Percentiles rank a stretch among this genome's conserved stretches.
phyloP scores from a whole-genome alignment of 768 basidiomycete species.

The Pisolithus microcarpus region DNA sequence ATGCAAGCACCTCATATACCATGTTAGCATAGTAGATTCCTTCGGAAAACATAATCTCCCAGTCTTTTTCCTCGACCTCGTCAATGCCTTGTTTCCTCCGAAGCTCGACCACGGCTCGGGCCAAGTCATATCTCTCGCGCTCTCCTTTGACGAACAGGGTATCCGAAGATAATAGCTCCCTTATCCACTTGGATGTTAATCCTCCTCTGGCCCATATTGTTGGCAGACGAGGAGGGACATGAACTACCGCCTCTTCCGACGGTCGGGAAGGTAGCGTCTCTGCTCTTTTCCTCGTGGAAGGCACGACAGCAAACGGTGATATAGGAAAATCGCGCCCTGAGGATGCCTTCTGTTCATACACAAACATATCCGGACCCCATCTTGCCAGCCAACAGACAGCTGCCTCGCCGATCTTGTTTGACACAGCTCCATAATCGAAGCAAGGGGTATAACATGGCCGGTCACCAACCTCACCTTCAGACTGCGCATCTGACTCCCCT shows the following conservation, averaged over 20 bases:
- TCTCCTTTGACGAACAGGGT: slow-evolving; percentile 75
- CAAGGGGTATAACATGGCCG: slow-evolving; percentile 24
- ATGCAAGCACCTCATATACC: slow-evolving; percentile 37
- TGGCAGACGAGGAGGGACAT: slow-evolving; percentile 30
- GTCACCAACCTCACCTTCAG: slow-evolving; percentile 17
- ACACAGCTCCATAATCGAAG: slow-evolving; percentile 80
- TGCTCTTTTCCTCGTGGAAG: slow-evolving; percentile 19
- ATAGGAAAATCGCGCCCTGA: slow-evolving; percentile 10
- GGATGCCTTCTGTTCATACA: slow-evolving; percentile 42
- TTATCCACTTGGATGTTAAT: slow-evolving; percentile 63
- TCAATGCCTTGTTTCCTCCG: slow-evolving; percentile 48
- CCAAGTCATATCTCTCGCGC: slow-evolving; percentile 73
- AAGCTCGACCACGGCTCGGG: slow-evolving; percentile 68
- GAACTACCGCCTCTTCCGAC: slow-evolving; percentile 10
- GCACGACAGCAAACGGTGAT: slow-evolving; percentile 13
- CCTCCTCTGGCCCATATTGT: slow-evolving; percentile 72
- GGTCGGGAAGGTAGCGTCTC: slow-evolving; percentile 23
- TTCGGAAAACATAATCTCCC: slow-evolving; percentile 60
- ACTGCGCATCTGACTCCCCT: slow-evolving; percentile 26
- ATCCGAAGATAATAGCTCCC: slow-evolving; percentile 69
- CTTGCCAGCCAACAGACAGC: slow-evolving; percentile 80
- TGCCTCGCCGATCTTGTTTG: slow-evolving; percentile 88
- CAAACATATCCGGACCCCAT: slow-evolving; percentile 80
- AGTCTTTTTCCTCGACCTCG: slow-evolving; percentile 62
- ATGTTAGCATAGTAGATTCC: slow-evolving; percentile 86